A percentile compares a stretch with the other conserved stretches of the same genome.
These are phyloP conservation scores for Diversispora epigaea DNA, from an alignment of 192 early-diverging fungal genomes.

Conservation along the genomic window DNA sequence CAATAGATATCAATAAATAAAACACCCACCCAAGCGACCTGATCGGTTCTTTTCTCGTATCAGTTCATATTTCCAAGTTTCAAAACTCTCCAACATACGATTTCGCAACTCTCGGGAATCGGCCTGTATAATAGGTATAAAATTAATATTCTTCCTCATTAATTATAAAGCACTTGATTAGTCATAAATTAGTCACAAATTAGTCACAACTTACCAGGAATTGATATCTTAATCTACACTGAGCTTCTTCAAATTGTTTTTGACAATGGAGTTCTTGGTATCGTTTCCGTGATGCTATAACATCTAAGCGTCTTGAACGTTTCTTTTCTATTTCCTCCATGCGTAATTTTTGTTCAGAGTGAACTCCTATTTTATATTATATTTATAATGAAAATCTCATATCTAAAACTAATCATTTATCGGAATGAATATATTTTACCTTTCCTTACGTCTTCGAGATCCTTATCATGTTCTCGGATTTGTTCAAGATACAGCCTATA, in stretches of 20 bases:
- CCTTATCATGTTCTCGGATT: not conserved
- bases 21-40: slow-evolving; percentile 10
- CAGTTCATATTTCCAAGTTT: not conserved
- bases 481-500: slow-evolving; percentile 9
- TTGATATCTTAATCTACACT: slow-evolving; percentile 16
- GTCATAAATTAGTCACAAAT: not conserved
- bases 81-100: slow-evolving; percentile 1
- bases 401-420: not conserved
- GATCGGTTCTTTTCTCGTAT: slow-evolving; percentile 3
- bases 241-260: slow-evolving; percentile 3
- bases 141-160: not conserved
- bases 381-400: no score
- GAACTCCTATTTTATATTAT: slow-evolving; percentile 2
- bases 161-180: not conserved
- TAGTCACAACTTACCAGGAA: slow-evolving; percentile 13
- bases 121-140: not conserved
- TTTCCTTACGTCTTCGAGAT: not conserved
- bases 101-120: not conserved
- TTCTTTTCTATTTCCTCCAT: slow-evolving; percentile 28
- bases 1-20: not conserved
- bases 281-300: slow-evolving; percentile 6
- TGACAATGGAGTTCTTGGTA: not conserved
- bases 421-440: not conserved
- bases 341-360: not conserved
- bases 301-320: not conserved